A percentile compares a stretch with the other conserved stretches of the same genome.
Evolutionary conservation across 148 eudicot species (phyloP).

Genomic region (Spergularia marina): DNA sequence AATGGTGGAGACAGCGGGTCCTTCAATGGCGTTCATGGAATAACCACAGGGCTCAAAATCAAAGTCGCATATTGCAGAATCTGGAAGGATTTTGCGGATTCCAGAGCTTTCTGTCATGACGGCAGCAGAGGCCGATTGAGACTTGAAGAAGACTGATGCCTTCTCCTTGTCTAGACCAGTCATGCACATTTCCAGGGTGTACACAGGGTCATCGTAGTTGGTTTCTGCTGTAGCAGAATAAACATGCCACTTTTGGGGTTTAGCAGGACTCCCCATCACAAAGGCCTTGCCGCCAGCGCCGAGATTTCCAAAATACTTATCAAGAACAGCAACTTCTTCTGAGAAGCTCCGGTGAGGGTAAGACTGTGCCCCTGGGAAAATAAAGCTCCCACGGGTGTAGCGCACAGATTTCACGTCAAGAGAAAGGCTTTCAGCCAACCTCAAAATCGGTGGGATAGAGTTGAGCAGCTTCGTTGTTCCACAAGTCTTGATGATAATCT

Average conservation of each 20-base stretch:
- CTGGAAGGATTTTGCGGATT: slow-evolving; percentile 71
- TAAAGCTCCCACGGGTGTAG: slow-evolving; percentile 84
- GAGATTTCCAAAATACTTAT: slow-evolving; percentile 61
- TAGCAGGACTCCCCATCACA: slow-evolving; percentile 56
- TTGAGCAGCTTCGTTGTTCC: slow-evolving; percentile 81
- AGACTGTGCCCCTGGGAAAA: slow-evolving; percentile 74
- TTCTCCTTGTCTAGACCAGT: slow-evolving; percentile 67
- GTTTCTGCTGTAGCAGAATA: slow-evolving; percentile 59
- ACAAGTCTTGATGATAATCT: slow-evolving; percentile 86
- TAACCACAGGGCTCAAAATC: slow-evolving; percentile 95
- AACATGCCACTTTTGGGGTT: slow-evolving; percentile 76
- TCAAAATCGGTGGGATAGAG: slow-evolving; percentile 69
- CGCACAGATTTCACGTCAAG: slow-evolving; percentile 55
- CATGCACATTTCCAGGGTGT: slow-evolving; percentile 87
- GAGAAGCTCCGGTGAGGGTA: slow-evolving; percentile 78
- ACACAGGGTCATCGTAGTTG: slow-evolving; percentile 38
- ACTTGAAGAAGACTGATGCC: slow-evolving; percentile 72
- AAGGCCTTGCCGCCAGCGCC: slow-evolving; percentile 59
- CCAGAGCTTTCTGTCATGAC: slow-evolving; percentile 65
- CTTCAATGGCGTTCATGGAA: slow-evolving; percentile 88
- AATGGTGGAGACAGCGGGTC: slow-evolving; percentile 70
- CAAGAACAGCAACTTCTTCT: slow-evolving; percentile 74
- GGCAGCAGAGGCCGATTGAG: slow-evolving; percentile 48
- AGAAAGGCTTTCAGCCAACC: slow-evolving; percentile 47
- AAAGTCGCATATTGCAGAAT: slow-evolving; percentile 71